Percentiles rank a stretch among this genome's conserved stretches.
phyloP scores from a whole-genome alignment of 768 basidiomycete genomes.

The Termitomyces sp. region DNA sequence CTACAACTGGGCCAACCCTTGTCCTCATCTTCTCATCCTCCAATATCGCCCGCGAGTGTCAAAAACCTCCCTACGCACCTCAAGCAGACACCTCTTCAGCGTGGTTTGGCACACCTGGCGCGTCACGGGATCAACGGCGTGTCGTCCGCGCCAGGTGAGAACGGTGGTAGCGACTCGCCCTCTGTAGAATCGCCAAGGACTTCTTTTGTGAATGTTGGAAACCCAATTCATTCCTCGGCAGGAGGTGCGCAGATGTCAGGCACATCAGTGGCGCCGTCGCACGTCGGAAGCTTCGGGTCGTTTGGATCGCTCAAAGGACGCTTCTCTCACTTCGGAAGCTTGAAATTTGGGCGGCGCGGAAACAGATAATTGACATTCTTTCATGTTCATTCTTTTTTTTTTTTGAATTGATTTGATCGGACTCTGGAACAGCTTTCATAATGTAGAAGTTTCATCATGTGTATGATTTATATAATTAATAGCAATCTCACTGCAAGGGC shows the following conservation, averaged over 20 bases:
- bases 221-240: constrained; percentile 36
- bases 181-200: constrained; percentile 68
- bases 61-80: constrained; percentile 22
- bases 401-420: constrained; percentile 6
- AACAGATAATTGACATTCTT: constrained; percentile 16
- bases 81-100: constrained; percentile 74
- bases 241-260: constrained; percentile 41
- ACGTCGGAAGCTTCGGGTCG: constrained; percentile 55
- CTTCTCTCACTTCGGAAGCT: constrained; percentile 73
- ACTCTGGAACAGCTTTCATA: background rate
- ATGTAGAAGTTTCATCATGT: constrained; percentile 1
- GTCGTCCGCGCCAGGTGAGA: constrained; percentile 71
- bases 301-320: constrained; percentile 67
- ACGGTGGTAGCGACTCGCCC: constrained; percentile 51
- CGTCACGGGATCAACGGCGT: constrained; percentile 83
- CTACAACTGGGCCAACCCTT: constrained; percentile 49
- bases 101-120: constrained; percentile 77
- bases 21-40: constrained; percentile 41
- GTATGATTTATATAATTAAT: constrained; percentile 6
- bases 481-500: background rate
- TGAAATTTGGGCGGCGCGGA: constrained; percentile 58
- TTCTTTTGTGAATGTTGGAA: constrained; percentile 72
- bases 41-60: constrained; percentile 29
- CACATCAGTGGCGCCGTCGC: constrained; percentile 59
- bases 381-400: constrained; percentile 14